Evolutionary conservation across 805 yeast species (phyloP).

Genomic region (Jamesozyma piceae): DNA sequence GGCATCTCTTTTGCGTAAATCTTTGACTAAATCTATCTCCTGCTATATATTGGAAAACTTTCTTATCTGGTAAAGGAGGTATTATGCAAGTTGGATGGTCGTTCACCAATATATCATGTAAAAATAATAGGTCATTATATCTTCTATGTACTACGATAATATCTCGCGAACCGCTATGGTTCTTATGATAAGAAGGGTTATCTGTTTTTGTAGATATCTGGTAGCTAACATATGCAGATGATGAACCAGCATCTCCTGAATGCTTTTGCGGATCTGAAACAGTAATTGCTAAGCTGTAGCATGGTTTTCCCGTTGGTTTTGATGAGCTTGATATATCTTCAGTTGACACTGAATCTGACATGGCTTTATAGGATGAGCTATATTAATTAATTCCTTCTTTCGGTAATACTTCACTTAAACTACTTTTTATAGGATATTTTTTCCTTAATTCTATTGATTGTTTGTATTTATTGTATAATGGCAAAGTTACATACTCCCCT

Average conservation of each 20-base stretch:
- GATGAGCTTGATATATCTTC: neutral
- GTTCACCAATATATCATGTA: conserved; percentile 61
- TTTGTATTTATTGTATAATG: too few species aligned
- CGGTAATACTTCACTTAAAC: neutral
- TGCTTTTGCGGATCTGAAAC: conserved; percentile 30
- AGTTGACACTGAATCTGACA: neutral
- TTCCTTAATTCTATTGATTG: too few species aligned
- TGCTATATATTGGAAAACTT: conserved; percentile 80
- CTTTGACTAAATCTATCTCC: conserved; percentile 86
- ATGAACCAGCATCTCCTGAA: conserved; percentile 19
- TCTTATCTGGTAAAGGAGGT: conserved; percentile 92
- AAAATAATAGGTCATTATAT: conserved; percentile 75
- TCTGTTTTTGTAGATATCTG: conserved; percentile 28
- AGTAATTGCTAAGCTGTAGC: conserved; percentile 14
- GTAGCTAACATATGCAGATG: conserved; percentile 25
- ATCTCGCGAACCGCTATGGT: conserved; percentile 6
- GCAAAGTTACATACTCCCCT: neutral
- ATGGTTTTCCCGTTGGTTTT: neutral
- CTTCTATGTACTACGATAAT: conserved; percentile 42
- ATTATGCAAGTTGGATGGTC: conserved; percentile 81
- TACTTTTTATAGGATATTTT: too few species aligned
- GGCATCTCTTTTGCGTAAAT: conserved; percentile 75
- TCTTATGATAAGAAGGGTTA: conserved; percentile 20
- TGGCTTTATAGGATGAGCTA: neutral
- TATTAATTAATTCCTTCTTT: too few species aligned